A percentile compares a stretch with the other conserved stretches of the same genome.
phyloP scores from a whole-genome alignment of 192 early-diverging fungal genomes.

The Gamsiella multidivaricata region DNA sequence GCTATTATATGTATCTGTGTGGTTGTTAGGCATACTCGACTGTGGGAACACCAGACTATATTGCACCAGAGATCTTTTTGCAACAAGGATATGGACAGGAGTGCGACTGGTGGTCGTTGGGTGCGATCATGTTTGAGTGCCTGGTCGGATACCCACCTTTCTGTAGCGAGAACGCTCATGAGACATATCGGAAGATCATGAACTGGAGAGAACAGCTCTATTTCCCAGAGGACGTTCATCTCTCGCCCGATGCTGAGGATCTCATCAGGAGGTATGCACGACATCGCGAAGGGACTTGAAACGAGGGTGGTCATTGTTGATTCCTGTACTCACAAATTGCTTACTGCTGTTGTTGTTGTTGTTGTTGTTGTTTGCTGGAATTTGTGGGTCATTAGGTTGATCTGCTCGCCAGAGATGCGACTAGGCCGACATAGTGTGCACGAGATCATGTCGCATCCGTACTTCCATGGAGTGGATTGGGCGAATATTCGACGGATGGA shows the following conservation, averaged over 20 bases:
- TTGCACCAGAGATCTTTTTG: conserved; percentile 95
- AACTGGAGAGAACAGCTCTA: conserved; percentile 92
- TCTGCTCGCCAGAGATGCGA: conserved; percentile 90
- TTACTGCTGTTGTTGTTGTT: too few species aligned
- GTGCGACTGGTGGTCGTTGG: conserved; percentile 99
- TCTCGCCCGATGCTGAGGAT: conserved; percentile 93
- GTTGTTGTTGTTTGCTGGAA: neutral
- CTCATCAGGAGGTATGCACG: conserved; percentile 78
- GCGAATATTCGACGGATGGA: conserved; percentile 79
- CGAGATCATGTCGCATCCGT: conserved; percentile 93
- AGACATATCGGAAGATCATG: conserved; percentile 98
- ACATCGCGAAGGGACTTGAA: too few species aligned
- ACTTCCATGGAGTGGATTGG: conserved; percentile 97
- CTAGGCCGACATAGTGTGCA: conserved; percentile 79
- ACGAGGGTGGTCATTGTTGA: too few species aligned
- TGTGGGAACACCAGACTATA: conserved; percentile 96
- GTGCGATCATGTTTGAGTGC: conserved; percentile 99
- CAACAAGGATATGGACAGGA: conserved; percentile 96
- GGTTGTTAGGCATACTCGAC: conserved; percentile 87
- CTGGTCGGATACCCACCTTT: conserved; percentile 98
- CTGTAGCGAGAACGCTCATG: conserved; percentile 93
- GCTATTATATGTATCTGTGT: neutral
- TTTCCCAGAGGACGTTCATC: conserved; percentile 93
- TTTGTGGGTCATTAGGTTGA: conserved; percentile 63
- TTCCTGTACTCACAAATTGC: neutral